A percentile compares a stretch with the other conserved stretches of the same genome.
phyloP scores from a whole-genome alignment of 257 asterid species.

The Leptodermis oblonga region DNA sequence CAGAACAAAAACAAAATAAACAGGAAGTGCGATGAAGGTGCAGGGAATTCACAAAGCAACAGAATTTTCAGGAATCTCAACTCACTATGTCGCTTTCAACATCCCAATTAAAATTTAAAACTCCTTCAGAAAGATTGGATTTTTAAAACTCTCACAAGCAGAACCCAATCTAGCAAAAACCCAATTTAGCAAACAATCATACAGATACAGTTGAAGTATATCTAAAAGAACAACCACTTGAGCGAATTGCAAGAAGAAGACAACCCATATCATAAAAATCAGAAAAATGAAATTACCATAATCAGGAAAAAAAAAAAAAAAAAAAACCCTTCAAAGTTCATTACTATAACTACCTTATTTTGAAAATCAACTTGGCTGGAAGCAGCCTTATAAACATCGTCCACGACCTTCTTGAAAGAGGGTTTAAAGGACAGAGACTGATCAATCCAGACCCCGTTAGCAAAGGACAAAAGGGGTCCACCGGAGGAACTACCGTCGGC shows the following conservation, averaged over 20 bases:
- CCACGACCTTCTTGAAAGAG: slow-evolving; percentile 28
- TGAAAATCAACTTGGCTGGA: slow-evolving; percentile 35
- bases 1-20: not conserved
- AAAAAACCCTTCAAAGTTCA: not conserved
- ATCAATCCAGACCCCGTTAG: slow-evolving; percentile 42
- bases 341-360: slow-evolving; percentile 21
- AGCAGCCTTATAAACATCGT: slow-evolving; percentile 28
- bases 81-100: not conserved
- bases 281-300: no score
- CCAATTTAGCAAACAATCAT: no score
- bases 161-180: no score
- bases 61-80: not conserved
- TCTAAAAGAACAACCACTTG: no score
- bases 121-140: no score
- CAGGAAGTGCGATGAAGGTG: no score
- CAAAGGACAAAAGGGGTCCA: slow-evolving; percentile 34
- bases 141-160: no score
- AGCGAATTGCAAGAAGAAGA: no score
- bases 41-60: not conserved
- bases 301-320: not conserved
- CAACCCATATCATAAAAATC: no score
- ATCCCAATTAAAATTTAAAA: not conserved
- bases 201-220: no score
- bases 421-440: slow-evolving; percentile 33
- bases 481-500: slow-evolving; percentile 36